phyloP scores from a whole-genome alignment of 257 asterid genomes.

The Rhazya stricta region DNA sequence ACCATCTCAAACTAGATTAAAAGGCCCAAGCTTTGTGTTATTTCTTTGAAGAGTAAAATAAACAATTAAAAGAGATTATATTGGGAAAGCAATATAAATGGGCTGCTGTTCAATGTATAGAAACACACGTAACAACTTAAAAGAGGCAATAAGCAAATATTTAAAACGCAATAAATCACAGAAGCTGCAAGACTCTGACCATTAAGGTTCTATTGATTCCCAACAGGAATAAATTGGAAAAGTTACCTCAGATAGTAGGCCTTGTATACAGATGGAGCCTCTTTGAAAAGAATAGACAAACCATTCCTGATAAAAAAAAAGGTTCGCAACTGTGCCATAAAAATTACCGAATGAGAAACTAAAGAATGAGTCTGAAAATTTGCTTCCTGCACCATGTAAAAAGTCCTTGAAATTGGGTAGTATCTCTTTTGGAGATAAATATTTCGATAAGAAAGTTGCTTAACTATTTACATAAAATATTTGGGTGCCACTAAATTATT shows the following conservation, averaged over 20 bases:
- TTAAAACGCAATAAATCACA: background rate
- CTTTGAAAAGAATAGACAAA: conserved; percentile 73
- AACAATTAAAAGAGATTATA: background rate
- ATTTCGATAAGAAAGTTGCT: background rate
- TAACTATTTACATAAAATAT: too few relatives aligned
- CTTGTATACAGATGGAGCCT: conserved; percentile 88
- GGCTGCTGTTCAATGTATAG: background rate
- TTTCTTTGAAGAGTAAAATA: background rate
- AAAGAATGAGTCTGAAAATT: background rate
- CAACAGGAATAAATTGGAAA: conserved; percentile 15
- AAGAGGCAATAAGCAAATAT: background rate
- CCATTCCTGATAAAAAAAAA: conserved; percentile 96
- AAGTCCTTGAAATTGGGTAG: background rate
- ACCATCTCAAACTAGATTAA: background rate
- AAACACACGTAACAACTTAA: background rate
- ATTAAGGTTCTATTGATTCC: background rate
- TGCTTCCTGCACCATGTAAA: background rate
- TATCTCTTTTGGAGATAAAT: background rate
- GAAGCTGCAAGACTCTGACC: background rate
- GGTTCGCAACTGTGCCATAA: conserved; percentile 64
- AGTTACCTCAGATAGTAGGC: conserved; percentile 78
- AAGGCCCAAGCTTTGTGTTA: background rate
- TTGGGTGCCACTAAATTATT: background rate
- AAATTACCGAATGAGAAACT: conserved; percentile 17
- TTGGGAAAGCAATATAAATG: background rate